Base-by-base conservation (phyloP, 805 yeast species). In the Starmerella tilneyi region DNA sequence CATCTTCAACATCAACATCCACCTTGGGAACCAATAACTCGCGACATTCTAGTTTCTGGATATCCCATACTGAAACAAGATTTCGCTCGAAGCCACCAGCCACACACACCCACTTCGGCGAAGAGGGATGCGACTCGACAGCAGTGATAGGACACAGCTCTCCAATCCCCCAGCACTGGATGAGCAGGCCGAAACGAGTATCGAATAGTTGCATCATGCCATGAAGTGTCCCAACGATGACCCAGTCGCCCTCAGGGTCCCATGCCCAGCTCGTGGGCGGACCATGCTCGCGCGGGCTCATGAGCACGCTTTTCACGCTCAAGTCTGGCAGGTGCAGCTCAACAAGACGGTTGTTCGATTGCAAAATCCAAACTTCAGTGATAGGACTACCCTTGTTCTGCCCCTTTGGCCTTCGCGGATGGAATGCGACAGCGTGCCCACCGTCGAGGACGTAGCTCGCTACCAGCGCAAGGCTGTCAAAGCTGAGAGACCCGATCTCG, bases 171-270 rank as follows among this genome's bases (percentile, higher is more conserved):
- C 85, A 81, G 1, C 79, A 67, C 49, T 73, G 78, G 28, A 84
- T 64, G 33, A 73, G 64, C 0, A 81, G 47, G 28, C 69, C 69
- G 59, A 85, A 84, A 44, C 94, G 66, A 28, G 83, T 52, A 60
- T 86, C 96, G 94, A 95, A 86, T 13, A 89, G 62, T 51, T 77
- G 78, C 24, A 92, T 58, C 0, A 79, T 65, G 1, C 96, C 96
- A 31, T 72, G 73, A 0, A 74, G 65, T 0, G 96, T 84, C 0
- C 96, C 96, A 2, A 81, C 58, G 8, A 84, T 59, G 1, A 84
- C 59, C 84, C 95, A 84, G 5, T 72, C 64, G 21, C 67, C 63
- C 13, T 68, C 63, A 0, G 64, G 60, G 44, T 79, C 81, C 19
- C 81, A 62, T 1, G 75, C 69, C 55, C 85, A 74, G 15, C 79